Evolutionary conservation across 768 basidiomycete species (phyloP), one percentile per base, ranked within the genome.

Genomic region (Coprinopsis strossmayeri): DNA sequence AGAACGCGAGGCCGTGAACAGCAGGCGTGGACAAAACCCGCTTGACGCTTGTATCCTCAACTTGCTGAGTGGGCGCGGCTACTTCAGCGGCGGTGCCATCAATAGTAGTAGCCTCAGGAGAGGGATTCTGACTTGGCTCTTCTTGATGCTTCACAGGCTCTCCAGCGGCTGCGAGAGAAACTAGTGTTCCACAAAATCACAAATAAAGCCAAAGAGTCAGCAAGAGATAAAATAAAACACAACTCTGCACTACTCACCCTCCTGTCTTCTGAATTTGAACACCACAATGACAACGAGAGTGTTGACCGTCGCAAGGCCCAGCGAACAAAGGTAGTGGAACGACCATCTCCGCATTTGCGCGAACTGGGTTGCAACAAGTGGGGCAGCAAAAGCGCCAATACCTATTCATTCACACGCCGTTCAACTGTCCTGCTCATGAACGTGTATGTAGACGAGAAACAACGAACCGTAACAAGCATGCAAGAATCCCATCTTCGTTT

Each of bases 291-390:
- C 63, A 2, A 80, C 44, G 11, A 73, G 32, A 0, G 74, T 69
- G 54, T 87, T 90, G 35, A 68, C 52, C 13, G 79, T 47, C 0
- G 86, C 79, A n/a, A 93, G 54, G 1, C 79, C 83, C 0, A 91
- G 64, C 0, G 87, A 88, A 1, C 67, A 67, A 7, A 91, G 70
- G 57, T 82, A 93, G 60, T 91, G 85, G 61, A 86, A 84, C 1
- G 82, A 86, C 91, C 90, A 92, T 27, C 67, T 73, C 0, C 53
- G 61, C 20, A 78, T 56, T 48, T 79, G 77, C 0, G 87, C 71
- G 54, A 94, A 93, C 49, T 91, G 86, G 0, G 92, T 94, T 0
- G 91, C 76, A 0, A 84, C 79, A 15, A 94, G 72, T 2, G 92
- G 91, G 0, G 90, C 63, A 5, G 69, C 69, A 9, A 87, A 66